Evolutionary conservation across 2,329 filamentous ascomycete genomes (phyloP), one percentile per base, ranked within the genome.

Genomic region (Xylaria sp.): DNA sequence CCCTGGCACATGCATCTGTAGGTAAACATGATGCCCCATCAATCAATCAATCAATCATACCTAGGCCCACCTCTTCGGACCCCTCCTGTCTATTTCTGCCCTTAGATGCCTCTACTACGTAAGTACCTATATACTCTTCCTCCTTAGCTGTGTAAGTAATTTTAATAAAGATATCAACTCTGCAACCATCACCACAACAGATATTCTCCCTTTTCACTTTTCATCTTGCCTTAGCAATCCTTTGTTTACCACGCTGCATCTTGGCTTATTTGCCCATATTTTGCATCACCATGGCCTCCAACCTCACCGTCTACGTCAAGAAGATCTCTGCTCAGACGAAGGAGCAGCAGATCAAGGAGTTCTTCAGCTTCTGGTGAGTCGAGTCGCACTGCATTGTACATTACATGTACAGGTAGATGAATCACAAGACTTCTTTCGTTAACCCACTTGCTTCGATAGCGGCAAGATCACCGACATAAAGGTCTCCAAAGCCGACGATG

Each of bases 351-450:
- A 90, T 99, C 75, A 89, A 89, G 77, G 94, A 97, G 78, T 99
- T 99, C 86, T 99, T 99, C 86, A 96, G 92, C 85, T 98, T 98
- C 82, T 91, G 89, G 93, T 95, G 86, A 79, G 88, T 76, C 50
- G 27, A 5, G 7, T 9, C 55, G 22, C 27, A 54, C 10, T 45
- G 42, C 9, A 13, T 15, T 15, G 36, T 22, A 22, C 22, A 4
- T 9, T 27, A 22, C 44, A n/a, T n/a, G n/a, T n/a, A n/a, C 7
- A 11, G 3, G 11, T 9, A 5, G 13, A 9, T 11, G 3, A 25
- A 63, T 27, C 36, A 38, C 57, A 55, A 50, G 50, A 2, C 25
- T 22, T 44, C 10, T 15, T 13, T 17, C 9, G 38, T n/a, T 71
- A 62, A 70, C 49, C 9, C 15, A 22, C 15, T 33, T 13, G 10